Percentiles rank a stretch among this genome's conserved stretches.
Evolutionary conservation across 2,329 filamentous ascomycete species (phyloP).

Genomic region (Colletotrichum viniferum): DNA sequence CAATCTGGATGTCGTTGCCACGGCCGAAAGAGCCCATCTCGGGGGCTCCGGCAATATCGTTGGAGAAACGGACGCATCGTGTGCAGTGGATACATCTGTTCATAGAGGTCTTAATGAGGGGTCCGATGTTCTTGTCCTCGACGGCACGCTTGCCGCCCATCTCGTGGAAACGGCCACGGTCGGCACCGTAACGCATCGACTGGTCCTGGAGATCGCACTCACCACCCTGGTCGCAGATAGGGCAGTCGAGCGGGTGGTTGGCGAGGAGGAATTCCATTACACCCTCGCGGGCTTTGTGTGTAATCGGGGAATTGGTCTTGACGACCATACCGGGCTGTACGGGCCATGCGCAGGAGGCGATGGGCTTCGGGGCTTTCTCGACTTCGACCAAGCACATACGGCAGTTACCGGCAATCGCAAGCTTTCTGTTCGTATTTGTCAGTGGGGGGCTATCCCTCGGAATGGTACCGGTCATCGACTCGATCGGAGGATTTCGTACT

Average conservation of each 20-base stretch:
- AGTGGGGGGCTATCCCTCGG: slow-evolving; percentile 33
- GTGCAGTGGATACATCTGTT: slow-evolving; percentile 99
- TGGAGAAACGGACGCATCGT: slow-evolving; percentile 95
- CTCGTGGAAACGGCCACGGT: slow-evolving; percentile 97
- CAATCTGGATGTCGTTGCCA: slow-evolving; percentile 97
- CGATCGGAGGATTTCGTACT: slow-evolving; percentile 62
- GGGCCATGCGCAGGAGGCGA: slow-evolving; percentile 98
- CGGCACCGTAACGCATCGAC: slow-evolving; percentile 97
- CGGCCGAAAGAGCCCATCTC: slow-evolving; percentile 94
- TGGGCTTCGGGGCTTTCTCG: slow-evolving; percentile 93
- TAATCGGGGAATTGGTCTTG: slow-evolving; percentile 94
- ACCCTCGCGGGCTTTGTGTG: slow-evolving; percentile 97
- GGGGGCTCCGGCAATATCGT: slow-evolving; percentile 93
- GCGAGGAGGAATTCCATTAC: slow-evolving; percentile 99
- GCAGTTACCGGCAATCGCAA: slow-evolving; percentile 99
- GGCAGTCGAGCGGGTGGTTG: slow-evolving; percentile 95
- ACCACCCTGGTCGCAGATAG: slow-evolving; percentile 97
- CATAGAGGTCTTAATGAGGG: slow-evolving; percentile 99
- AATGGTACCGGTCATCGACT: slow-evolving; percentile 26
- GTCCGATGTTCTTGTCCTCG: slow-evolving; percentile 99
- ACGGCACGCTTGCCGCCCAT: slow-evolving; percentile 94
- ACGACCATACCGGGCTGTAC: slow-evolving; percentile 99
- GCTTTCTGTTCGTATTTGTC: slow-evolving; percentile 68
- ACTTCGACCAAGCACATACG: slow-evolving; percentile 99
- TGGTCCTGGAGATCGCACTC: slow-evolving; percentile 99